Evolutionary conservation across 345 rosid species (phyloP).

Genomic region (Arabidopsis thaliana): TAIR10.1 NC_003074.8:5241001-5241500

Average conservation of each 20-base stretch:
- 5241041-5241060: background rate
- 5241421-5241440: constrained; percentile 14
- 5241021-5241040: background rate
- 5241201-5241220: too few relatives aligned
- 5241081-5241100: background rate
- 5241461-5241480: background rate
- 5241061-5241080: background rate
- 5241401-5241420: constrained; percentile 11
- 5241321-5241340: background rate
- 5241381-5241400: constrained; percentile 25
- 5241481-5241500: background rate
- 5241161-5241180: background rate
- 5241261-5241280: background rate
- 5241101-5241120: background rate
- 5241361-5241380: constrained; percentile 29
- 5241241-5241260: background rate
- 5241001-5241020: background rate
- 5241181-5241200: too few relatives aligned
- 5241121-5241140: background rate
- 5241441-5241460: constrained; percentile 10
- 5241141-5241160: background rate
- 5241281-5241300: background rate
- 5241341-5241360: constrained; percentile 13
- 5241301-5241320: background rate
- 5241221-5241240: background rate